Conservation (phyloP, 352 stramenopile species). For the Globisporangium uncinulatum region DNA sequence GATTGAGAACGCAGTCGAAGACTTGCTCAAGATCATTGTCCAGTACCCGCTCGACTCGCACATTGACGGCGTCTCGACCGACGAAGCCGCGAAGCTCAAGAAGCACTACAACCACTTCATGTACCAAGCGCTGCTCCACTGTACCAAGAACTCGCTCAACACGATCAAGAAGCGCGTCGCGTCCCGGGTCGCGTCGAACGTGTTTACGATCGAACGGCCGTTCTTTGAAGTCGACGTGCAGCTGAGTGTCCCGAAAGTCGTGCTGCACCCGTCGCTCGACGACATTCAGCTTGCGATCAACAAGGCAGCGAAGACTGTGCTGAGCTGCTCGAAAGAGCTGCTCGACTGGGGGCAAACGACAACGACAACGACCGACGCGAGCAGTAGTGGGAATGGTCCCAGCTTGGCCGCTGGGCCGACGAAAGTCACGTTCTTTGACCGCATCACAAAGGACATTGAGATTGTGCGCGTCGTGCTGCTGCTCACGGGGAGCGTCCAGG, state of each 20-base stretch:
- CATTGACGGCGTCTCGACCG: conserved; percentile 89
- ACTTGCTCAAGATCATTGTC: conserved; percentile 95
- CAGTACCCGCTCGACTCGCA: conserved; percentile 95
- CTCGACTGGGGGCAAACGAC: conserved; percentile 88
- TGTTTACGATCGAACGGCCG: conserved; percentile 91
- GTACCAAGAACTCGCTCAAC: conserved; percentile 98
- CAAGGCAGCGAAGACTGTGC: conserved; percentile 93
- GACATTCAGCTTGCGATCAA: conserved; percentile 98
- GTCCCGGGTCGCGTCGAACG: conserved; percentile 80
- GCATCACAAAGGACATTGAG: conserved; percentile 98
- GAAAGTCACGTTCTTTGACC: conserved; percentile 94
- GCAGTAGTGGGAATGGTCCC: neutral
- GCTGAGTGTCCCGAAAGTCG: conserved; percentile 91
- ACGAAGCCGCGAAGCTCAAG: conserved; percentile 95
- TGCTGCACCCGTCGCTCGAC: conserved; percentile 94
- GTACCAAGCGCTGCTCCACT: conserved; percentile 97
- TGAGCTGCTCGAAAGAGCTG: conserved; percentile 96
- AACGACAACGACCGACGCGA: conserved; percentile 32
- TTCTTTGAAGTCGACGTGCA: conserved; percentile 99
- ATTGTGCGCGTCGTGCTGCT: conserved; percentile 97
- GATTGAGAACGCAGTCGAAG: conserved; percentile 97
- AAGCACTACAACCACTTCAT: conserved; percentile 99
- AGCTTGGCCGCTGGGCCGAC: neutral
- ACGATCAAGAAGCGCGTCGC: conserved; percentile 97
- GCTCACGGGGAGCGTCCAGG: conserved; percentile 96